Evolutionary conservation across 495 filamentous ascomycete genomes (phyloP).

Genomic region (Gamarada debralockiae): DNA sequence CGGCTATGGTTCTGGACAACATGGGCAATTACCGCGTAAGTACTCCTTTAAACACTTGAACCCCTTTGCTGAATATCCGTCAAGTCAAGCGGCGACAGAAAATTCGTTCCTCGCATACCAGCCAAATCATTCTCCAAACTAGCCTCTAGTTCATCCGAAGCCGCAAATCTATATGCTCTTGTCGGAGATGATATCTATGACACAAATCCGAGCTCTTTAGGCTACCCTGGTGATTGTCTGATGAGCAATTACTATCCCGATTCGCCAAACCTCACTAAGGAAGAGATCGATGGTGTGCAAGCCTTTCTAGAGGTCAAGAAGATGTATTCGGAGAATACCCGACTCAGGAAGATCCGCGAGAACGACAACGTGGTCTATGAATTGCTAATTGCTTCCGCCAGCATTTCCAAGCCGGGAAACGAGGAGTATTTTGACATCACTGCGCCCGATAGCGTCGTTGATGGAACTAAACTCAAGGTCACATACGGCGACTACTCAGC

Average conservation of each 20-base stretch:
- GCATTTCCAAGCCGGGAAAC: too few species aligned
- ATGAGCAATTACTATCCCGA: constrained; percentile 24
- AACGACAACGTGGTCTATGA: neutral
- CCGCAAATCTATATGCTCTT: neutral
- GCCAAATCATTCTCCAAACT: too few species aligned
- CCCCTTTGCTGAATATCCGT: too few species aligned
- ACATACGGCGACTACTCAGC: neutral
- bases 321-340: constrained; percentile 25
- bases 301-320: constrained; percentile 12
- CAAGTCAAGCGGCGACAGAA: too few species aligned
- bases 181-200: too few species aligned
- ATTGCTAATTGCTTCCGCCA: constrained; percentile 12
- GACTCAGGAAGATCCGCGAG: constrained; percentile 15
- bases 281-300: constrained; percentile 20
- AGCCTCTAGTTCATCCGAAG: neutral
- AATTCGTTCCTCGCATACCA: too few species aligned
- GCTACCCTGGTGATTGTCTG: constrained; percentile 11
- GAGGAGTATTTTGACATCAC: constrained; percentile 41
- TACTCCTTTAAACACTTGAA: neutral
- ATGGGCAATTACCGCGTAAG: neutral
- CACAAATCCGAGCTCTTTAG: too few species aligned
- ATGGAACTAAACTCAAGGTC: neutral
- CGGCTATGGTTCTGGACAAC: neutral
- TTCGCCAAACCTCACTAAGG: constrained; percentile 8
- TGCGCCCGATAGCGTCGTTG: constrained; percentile 60